Evolutionary conservation across 2,329 filamentous ascomycete species (phyloP).

Genomic region (Xylaria sp.): DNA sequence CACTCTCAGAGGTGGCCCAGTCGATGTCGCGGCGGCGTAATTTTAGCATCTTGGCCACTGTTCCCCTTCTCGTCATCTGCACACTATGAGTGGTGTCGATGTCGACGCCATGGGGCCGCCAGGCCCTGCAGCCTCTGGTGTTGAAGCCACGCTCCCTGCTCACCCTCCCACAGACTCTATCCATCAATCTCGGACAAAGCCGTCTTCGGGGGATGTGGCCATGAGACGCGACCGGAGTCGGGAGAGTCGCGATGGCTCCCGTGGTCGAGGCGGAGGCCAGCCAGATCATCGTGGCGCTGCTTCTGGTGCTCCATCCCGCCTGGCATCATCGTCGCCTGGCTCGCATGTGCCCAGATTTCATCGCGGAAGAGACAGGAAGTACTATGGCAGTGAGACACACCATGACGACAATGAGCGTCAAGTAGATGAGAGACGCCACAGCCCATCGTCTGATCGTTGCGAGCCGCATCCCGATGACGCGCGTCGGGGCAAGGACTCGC

Average conservation of each 20-base stretch:
- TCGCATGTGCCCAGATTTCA: slow-evolving; percentile 24
- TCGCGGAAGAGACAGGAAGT: slow-evolving; percentile 23
- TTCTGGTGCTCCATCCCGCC: slow-evolving; percentile 20
- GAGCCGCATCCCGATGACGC: slow-evolving; percentile 32
- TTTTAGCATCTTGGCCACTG: slow-evolving; percentile 25
- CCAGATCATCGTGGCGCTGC: slow-evolving; percentile 24
- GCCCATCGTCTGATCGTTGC: slow-evolving; percentile 36
- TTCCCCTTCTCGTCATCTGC: slow-evolving; percentile 2
- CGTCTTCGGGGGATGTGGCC: slow-evolving; percentile 35
- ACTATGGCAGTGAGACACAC: slow-evolving; percentile 26
- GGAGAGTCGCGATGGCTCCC: slow-evolving; percentile 32
- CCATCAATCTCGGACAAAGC: slow-evolving; percentile 19
- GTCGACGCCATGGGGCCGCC: slow-evolving; percentile 22
- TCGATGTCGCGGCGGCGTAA: slow-evolving; percentile 31
- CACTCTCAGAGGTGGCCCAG: slow-evolving; percentile 28
- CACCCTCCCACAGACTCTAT: slow-evolving; percentile 15
- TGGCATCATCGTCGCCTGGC: slow-evolving; percentile 25
- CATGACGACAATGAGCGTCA: slow-evolving; percentile 32
- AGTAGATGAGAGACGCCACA: slow-evolving; percentile 35
- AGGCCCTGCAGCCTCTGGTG: slow-evolving; percentile 20
- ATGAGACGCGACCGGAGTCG: slow-evolving; percentile 39
- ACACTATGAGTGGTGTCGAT: slow-evolving; percentile 26
- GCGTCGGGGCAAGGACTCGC: slow-evolving; percentile 21
- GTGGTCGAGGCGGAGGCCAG: slow-evolving; percentile 34
- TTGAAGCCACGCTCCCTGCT: slow-evolving; percentile 1